phyloP scores from a whole-genome alignment of 2,329 filamentous ascomycete species.

The Fusarium praegraminearum region DNA sequence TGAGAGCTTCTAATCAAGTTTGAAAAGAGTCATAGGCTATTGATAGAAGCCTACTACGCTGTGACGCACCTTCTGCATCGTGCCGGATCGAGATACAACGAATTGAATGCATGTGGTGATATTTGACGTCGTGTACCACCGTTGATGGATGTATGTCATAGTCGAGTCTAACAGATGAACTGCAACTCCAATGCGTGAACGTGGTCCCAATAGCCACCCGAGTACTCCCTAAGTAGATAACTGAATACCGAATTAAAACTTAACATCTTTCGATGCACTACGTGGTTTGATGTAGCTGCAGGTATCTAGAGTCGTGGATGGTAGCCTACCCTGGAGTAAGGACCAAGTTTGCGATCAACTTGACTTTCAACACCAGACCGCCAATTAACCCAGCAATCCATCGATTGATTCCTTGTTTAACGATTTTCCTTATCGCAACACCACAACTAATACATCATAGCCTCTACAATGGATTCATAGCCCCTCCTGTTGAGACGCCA shows the following conservation, averaged over 20 bases:
- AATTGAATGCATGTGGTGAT: slow-evolving; percentile 2
- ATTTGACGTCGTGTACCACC: slow-evolving; percentile 23
- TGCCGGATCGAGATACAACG: slow-evolving; percentile 19
- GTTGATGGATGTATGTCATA: slow-evolving; percentile 5
- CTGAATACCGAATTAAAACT: not conserved
- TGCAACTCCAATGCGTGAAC: slow-evolving; percentile 22
- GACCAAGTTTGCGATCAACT: not conserved
- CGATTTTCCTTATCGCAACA: not conserved
- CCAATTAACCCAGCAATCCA: not conserved
- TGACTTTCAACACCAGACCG: not conserved
- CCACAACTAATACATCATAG: not conserved
- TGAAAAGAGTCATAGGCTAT: slow-evolving; percentile 7
- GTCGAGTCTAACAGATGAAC: slow-evolving; percentile 23
- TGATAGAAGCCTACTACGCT: slow-evolving; percentile 17
- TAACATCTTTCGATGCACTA: not conserved
- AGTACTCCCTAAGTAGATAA: not conserved
- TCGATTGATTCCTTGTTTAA: not conserved
- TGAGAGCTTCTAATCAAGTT: slow-evolving; percentile 11
- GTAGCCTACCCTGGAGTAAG: slow-evolving; percentile 26
- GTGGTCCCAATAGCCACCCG: slow-evolving; percentile 26
- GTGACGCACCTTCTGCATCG: slow-evolving; percentile 30
- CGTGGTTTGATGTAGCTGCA: slow-evolving; percentile 13
- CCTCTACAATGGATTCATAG: slow-evolving; percentile 1
- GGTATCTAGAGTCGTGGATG: not conserved
- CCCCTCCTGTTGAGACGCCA: slow-evolving; percentile 38